Conservation (phyloP, 768 basidiomycete species). For the Mycena venus region DNA sequence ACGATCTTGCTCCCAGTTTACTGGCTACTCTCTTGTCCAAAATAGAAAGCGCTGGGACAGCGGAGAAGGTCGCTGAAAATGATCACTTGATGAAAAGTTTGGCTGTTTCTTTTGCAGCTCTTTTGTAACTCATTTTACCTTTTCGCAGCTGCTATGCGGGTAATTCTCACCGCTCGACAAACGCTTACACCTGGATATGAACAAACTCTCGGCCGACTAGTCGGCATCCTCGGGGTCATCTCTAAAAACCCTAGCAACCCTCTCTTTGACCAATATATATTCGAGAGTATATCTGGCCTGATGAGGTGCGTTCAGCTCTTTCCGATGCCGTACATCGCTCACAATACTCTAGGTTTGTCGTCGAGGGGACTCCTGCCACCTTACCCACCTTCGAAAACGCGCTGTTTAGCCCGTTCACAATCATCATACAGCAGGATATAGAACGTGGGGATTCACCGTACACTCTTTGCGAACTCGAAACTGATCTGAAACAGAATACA, state of each 20-base stretch:
- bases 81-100: constrained; percentile 96
- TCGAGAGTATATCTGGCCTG: constrained; percentile 95
- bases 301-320: constrained; percentile 69
- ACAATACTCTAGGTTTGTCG: constrained; percentile 74
- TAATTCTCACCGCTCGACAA: constrained; percentile 90
- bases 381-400: constrained; percentile 83
- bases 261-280: constrained; percentile 96
- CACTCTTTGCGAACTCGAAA: neutral
- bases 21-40: constrained; percentile 80
- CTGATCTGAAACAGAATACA: constrained; percentile 77
- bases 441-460: constrained; percentile 70
- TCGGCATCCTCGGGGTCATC: constrained; percentile 87
- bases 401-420: constrained; percentile 88
- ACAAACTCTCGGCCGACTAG: constrained; percentile 77
- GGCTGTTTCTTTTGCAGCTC: neutral
- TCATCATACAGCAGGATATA: constrained; percentile 93
- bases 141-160: constrained; percentile 88
- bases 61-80: constrained; percentile 96
- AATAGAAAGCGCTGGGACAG: constrained; percentile 82
- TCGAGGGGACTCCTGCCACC: constrained; percentile 74
- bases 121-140: constrained; percentile 18
- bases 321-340: neutral
- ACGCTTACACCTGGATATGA: constrained; percentile 78
- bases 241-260: constrained; percentile 98
- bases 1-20: constrained; percentile 82